Evolutionary conservation across 2,329 filamentous ascomycete species (phyloP).

Genomic region (Colletotrichum plurivorum): DNA sequence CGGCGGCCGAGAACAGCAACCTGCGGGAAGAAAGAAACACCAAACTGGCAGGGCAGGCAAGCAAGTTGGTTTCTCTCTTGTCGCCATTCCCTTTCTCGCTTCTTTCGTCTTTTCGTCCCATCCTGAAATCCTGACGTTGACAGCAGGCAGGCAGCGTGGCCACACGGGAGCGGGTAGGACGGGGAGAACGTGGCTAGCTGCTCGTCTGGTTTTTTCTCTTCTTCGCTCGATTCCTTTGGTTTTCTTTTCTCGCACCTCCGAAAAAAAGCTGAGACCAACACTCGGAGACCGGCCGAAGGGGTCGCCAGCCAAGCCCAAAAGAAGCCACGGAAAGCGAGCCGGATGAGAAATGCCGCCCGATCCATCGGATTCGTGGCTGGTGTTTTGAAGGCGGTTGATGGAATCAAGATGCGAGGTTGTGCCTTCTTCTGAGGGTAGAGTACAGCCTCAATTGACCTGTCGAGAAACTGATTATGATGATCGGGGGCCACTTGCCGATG

Average conservation of each 20-base stretch:
- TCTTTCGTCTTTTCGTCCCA: slow-evolving; percentile 26
- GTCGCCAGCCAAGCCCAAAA: slow-evolving; percentile 19
- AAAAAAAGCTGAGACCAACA: slow-evolving; percentile 7
- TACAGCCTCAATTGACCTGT: slow-evolving; percentile 2
- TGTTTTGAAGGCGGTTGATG: background rate
- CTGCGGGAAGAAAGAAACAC: slow-evolving; percentile 3
- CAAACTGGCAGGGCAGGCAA: background rate
- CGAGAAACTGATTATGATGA: slow-evolving; percentile 1
- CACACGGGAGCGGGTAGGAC: slow-evolving; percentile 17
- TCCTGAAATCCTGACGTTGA: slow-evolving; percentile 33
- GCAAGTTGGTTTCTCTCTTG: background rate
- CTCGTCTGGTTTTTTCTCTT: slow-evolving; percentile 23
- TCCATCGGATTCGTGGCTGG: background rate
- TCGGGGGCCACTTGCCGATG: slow-evolving; percentile 18
- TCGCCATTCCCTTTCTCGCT: no score
- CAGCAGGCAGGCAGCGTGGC: slow-evolving; percentile 17
- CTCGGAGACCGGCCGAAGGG: slow-evolving; percentile 29
- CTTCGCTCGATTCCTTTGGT: background rate
- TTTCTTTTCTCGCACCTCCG: background rate
- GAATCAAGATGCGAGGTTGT: no score
- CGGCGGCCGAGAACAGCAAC: background rate
- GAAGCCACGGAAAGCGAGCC: slow-evolving; percentile 10
- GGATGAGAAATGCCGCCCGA: background rate
- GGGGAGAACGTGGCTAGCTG: slow-evolving; percentile 7
- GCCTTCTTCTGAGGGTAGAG: background rate